Evolutionary conservation across 1,284 basidiomycete genomes (phyloP), one percentile per base, ranked within the genome.

Genomic region (Ustilago trichophora): DNA sequence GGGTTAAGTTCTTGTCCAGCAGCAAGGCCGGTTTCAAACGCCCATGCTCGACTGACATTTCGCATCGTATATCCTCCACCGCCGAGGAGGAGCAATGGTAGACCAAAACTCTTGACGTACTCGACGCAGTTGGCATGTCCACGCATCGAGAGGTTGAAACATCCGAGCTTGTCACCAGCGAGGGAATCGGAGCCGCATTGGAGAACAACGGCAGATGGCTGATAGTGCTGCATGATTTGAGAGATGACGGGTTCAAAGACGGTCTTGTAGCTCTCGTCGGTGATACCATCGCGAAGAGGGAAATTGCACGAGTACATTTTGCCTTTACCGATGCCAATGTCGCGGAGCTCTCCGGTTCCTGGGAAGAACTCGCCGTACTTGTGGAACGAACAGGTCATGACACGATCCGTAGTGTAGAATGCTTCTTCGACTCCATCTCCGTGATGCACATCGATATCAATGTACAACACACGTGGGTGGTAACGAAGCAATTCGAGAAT

Each of bases 301-400:
- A 98, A 94, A 82, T 99, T 99, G 48, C 95, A 85, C 0, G 96
- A 87, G 81, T 97, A 97, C 73, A 70, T 69, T 35, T 80, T 80
- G 18, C 80, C 80, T 82, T 94, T 94, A 71, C 90, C 88, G 25
- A 94, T 90, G 2, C 95, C 95, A 34, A 90, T 89, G 80, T 98
- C 96, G 89, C 94, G 86, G 35, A 98, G 84, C 82, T 97, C 95
- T 26, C 96, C 96, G 2, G 96, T 99, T 11, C 96, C 96, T 16
- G 96, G 96, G 84, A 99, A 99, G 83, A 92, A 99, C 82, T 99
- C 96, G 41, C 96, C 96, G 76, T 97, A 99, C 83, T 98, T 98
- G 83, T 99, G 96, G 83, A 98, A 97, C 73, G 91, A 93, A 80
- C 90, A 90, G 0, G 95, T 98, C 96, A 99, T 98, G 44, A 99